Conservation (phyloP, 768 basidiomycete species). For the Termitomyces sp. region DNA sequence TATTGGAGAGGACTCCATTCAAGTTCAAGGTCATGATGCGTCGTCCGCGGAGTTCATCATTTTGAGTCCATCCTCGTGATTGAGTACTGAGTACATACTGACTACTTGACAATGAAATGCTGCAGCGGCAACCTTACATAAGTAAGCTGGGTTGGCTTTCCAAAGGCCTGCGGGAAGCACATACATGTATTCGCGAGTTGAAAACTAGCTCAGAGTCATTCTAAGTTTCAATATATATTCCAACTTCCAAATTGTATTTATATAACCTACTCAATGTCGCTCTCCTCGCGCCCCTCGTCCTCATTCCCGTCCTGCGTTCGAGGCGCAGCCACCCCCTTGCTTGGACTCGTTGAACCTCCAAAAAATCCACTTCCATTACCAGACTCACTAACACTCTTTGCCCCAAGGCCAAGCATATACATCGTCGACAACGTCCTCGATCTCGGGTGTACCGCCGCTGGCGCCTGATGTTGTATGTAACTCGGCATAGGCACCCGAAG, state of each 20-base stretch:
- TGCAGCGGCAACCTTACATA: no score
- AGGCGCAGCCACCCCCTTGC: not conserved
- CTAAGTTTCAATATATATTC: no score
- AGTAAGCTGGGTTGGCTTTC: no score
- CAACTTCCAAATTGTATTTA: not conserved
- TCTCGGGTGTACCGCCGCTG: constrained; percentile 19
- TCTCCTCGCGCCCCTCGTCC: not conserved
- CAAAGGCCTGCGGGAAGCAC: no score
- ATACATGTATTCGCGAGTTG: no score
- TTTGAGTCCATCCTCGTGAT: no score
- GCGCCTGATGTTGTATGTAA: constrained; percentile 18
- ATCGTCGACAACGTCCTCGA: constrained; percentile 53
- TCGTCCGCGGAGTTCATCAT: no score
- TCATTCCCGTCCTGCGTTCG: not conserved
- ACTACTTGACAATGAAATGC: no score
- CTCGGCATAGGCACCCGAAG: constrained; percentile 59
- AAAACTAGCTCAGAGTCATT: no score
- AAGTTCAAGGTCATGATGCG: no score
- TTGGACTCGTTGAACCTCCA: not conserved
- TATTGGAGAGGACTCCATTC: no score
- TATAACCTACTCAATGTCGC: not conserved
- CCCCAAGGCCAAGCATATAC: constrained; percentile 59
- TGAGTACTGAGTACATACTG: no score
- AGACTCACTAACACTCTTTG: constrained; percentile 22
- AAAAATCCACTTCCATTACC: constrained; percentile 5